Evolutionary conservation across 1,284 basidiomycete genomes (phyloP).

Genomic region (Boletus holoroseus): DNA sequence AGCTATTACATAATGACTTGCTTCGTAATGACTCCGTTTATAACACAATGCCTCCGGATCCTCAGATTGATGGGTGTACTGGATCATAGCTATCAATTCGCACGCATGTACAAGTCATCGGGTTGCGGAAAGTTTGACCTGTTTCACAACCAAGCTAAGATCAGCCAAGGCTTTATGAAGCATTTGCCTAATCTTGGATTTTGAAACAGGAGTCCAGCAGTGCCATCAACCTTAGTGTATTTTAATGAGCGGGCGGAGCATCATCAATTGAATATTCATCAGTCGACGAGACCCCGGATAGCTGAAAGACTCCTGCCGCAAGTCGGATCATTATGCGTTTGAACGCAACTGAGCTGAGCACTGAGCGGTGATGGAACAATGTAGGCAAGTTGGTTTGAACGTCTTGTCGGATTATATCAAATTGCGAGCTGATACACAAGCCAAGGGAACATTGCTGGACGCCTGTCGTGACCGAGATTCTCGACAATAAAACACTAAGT

Average conservation of each 20-base stretch:
- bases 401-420: slow-evolving; percentile 90
- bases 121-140: slow-evolving; percentile 87
- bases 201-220: slow-evolving; percentile 98
- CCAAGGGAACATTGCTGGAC: slow-evolving; percentile 83
- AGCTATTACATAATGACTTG: slow-evolving; percentile 65
- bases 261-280: slow-evolving; percentile 74
- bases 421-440: slow-evolving; percentile 14
- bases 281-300: slow-evolving; percentile 76
- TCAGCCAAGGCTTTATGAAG: slow-evolving; percentile 89
- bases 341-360: slow-evolving; percentile 4
- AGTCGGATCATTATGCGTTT: slow-evolving; percentile 34
- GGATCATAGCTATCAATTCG: slow-evolving; percentile 97
- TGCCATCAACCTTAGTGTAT: slow-evolving; percentile 94
- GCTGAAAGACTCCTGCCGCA: slow-evolving; percentile 88
- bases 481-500: slow-evolving; percentile 85
- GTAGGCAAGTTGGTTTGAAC: slow-evolving; percentile 82
- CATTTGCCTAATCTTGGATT: slow-evolving; percentile 89
- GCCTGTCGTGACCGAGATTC: slow-evolving; percentile 90
- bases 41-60: slow-evolving; percentile 85
- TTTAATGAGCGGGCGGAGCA: slow-evolving; percentile 83
- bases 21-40: slow-evolving; percentile 92
- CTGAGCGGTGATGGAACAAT: slow-evolving; percentile 5
- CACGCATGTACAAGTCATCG: slow-evolving; percentile 73
- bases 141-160: slow-evolving; percentile 3
- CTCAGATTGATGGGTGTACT: slow-evolving; percentile 91